Percentiles rank a stretch among this genome's conserved stretches.
phyloP scores from a whole-genome alignment of 345 rosid species.

The Linum tenue region DNA sequence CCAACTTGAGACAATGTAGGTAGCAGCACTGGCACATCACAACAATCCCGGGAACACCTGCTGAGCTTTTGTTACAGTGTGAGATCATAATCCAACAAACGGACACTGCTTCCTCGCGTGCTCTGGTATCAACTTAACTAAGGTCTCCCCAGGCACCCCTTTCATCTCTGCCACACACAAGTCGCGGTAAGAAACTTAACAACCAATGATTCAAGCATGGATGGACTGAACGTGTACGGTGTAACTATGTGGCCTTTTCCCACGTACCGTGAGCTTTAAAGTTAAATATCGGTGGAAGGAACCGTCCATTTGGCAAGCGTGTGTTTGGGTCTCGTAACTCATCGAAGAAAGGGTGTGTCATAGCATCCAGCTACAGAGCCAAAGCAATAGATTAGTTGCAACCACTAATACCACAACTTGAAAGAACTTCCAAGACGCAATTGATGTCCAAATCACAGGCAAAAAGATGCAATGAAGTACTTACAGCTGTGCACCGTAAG shows the following conservation, averaged over 20 bases:
- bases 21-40: not conserved
- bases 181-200: no score
- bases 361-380: constrained; percentile 58
- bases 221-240: not conserved
- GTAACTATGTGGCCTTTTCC: not conserved
- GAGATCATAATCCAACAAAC: constrained; percentile 15
- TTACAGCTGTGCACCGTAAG: constrained; percentile 81
- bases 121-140: constrained; percentile 25
- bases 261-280: constrained; percentile 70
- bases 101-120: constrained; percentile 27
- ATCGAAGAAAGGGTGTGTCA: constrained; percentile 90
- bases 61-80: not conserved
- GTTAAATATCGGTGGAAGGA: constrained; percentile 84
- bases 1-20: not conserved
- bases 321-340: constrained; percentile 77
- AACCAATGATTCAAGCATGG: not conserved
- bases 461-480: constrained; percentile 15
- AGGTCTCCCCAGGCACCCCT: constrained; percentile 16
- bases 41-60: not conserved
- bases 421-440: no score
- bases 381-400: not conserved
- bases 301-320: constrained; percentile 76
- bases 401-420: no score
- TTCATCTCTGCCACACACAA: constrained; percentile 18
- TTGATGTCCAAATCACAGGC: not conserved